A percentile compares a stretch with the other conserved stretches of the same genome.
These are phyloP conservation scores for Scolecobasidium constrictum DNA, from an alignment of 2,329 filamentous ascomycete genomes.

Conservation along the genomic window DNA sequence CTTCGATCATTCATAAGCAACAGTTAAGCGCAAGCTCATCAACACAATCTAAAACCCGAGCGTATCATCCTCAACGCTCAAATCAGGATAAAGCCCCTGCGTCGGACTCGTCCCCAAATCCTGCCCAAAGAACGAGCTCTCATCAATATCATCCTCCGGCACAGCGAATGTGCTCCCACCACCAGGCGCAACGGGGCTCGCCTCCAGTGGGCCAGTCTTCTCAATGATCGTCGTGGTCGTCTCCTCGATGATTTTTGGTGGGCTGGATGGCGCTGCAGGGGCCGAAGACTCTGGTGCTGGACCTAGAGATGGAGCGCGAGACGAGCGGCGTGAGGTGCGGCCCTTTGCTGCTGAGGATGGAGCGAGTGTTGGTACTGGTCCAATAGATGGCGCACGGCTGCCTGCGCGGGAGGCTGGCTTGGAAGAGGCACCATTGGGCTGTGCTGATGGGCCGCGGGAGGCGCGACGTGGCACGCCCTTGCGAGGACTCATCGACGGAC, in stretches of 20 bases:
- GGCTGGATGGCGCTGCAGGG: background rate
- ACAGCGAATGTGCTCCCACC: conserved; percentile 3
- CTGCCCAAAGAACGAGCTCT: conserved; percentile 3
- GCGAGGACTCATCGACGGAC: conserved; percentile 1
- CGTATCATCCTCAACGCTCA: background rate
- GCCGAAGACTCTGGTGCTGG: background rate
- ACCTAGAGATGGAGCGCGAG: conserved; percentile 2
- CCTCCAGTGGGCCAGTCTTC: too few relatives aligned
- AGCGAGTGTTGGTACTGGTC: background rate
- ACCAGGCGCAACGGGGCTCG: too few relatives aligned
- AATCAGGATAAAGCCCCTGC: background rate
- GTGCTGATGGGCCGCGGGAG: background rate
- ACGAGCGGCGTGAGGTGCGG: conserved; percentile 1
- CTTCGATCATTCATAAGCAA: too few relatives aligned
- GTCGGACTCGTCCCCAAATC: background rate
- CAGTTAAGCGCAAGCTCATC: too few relatives aligned
- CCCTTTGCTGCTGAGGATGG: conserved; percentile 1
- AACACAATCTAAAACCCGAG: background rate
- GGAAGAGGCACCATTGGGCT: conserved; percentile 1
- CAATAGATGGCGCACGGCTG: conserved; percentile 2
- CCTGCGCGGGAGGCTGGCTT: conserved; percentile 2
- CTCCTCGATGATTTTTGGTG: background rate
- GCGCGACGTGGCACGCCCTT: background rate
- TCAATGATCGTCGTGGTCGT: too few relatives aligned
- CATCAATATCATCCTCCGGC: conserved; percentile 1